Percentiles rank a stretch among this genome's conserved stretches.
phyloP scores from a whole-genome alignment of 1,284 basidiomycete species.

The Heterobasidion occidentale region DNA sequence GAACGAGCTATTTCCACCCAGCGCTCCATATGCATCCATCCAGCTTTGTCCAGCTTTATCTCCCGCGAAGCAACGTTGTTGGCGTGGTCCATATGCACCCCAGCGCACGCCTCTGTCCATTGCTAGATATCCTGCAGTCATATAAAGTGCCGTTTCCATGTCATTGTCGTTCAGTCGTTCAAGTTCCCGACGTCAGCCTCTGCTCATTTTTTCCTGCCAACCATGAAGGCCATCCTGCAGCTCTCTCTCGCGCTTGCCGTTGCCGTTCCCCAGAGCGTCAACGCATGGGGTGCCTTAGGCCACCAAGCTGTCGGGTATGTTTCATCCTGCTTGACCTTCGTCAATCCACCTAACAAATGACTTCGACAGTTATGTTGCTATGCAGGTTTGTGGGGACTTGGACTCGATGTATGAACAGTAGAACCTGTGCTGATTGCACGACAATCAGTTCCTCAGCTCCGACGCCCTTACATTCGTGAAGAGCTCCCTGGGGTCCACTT shows the following conservation, averaged over 20 bases:
- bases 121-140: neutral
- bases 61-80: neutral
- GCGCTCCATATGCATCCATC: neutral
- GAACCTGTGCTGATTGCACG: neutral
- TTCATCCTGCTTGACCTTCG: neutral
- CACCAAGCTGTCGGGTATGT: constrained; percentile 32
- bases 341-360: neutral
- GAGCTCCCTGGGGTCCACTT: constrained; percentile 32
- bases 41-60: neutral
- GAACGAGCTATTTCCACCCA: neutral
- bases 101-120: neutral
- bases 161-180: neutral
- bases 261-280: constrained; percentile 1
- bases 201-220: neutral
- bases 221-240: constrained; percentile 3
- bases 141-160: neutral
- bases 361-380: constrained; percentile 22
- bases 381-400: constrained; percentile 6
- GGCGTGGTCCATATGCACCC: neutral
- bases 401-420: constrained; percentile 8
- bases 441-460: constrained; percentile 32
- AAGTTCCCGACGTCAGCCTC: too few species aligned
- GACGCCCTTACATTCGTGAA: constrained; percentile 37
- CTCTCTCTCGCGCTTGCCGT: constrained; percentile 1
- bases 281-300: constrained; percentile 34